These are phyloP conservation scores for Saksenaea oblongispora DNA, from an alignment of 371 early-diverging fungal species.

Conservation along the genomic window DNA sequence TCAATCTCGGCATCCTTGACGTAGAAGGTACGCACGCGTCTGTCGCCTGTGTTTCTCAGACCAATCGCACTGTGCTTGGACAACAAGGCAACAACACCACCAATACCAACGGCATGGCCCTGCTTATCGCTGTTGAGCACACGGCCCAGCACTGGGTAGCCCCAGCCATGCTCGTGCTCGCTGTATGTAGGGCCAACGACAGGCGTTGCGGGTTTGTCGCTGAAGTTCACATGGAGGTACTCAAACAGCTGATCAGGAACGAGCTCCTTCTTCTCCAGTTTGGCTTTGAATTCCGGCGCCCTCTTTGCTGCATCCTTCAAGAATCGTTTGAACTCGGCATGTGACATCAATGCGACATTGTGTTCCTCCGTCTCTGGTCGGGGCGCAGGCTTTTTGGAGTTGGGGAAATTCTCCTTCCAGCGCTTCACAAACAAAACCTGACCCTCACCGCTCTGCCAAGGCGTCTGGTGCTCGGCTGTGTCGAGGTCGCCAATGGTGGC, in stretches of 20 bases:
- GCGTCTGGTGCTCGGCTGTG: conserved; percentile 73
- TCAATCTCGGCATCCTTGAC: conserved; percentile 64
- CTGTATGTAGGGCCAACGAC: conserved; percentile 41
- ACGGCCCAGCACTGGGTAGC: conserved; percentile 66
- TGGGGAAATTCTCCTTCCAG: conserved; percentile 75
- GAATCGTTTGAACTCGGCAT: conserved; percentile 61
- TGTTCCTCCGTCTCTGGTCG: conserved; percentile 42
- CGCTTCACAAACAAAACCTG: conserved; percentile 57
- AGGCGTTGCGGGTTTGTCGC: conserved; percentile 17
- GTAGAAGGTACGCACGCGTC: conserved; percentile 62
- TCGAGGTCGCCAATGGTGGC: conserved; percentile 68
- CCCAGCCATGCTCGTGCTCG: conserved; percentile 25
- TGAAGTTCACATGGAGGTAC: conserved; percentile 25
- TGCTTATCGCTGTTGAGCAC: conserved; percentile 48
- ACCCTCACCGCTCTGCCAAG: conserved; percentile 63
- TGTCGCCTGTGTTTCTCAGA: conserved; percentile 25
- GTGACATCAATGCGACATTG: conserved; percentile 58
- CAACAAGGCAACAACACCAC: conserved; percentile 68
- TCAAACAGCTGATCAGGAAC: conserved; percentile 40
- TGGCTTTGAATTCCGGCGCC: conserved; percentile 56
- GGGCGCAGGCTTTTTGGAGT: conserved; percentile 54
- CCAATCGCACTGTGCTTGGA: conserved; percentile 35
- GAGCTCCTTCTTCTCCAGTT: conserved; percentile 35
- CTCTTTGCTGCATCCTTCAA: conserved; percentile 51
- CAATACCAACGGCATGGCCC: conserved; percentile 66